phyloP scores from a whole-genome alignment of 495 filamentous ascomycete species.

The Cenococcum geophilum region DNA sequence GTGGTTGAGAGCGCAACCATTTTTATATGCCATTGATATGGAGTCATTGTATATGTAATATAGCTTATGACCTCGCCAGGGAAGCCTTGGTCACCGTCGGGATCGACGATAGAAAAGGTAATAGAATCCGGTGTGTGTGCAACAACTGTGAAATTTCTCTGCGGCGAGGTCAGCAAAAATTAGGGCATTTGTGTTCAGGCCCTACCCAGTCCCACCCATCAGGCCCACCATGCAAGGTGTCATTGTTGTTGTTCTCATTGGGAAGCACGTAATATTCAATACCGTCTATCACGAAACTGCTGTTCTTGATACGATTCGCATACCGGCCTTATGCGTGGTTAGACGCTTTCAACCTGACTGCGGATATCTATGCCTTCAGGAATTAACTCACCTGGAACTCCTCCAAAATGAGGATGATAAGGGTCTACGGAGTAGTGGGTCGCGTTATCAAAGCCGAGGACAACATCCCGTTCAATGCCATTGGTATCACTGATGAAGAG shows the following conservation, averaged over 20 bases:
- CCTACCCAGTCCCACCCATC: conserved; percentile 63
- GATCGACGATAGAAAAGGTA: conserved; percentile 73
- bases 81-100: conserved; percentile 64
- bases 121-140: conserved; percentile 59
- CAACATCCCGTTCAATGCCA: conserved; percentile 56
- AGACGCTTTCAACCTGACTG: background rate
- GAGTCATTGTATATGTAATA: conserved; percentile 59
- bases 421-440: conserved; percentile 60
- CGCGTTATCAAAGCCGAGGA: conserved; percentile 75
- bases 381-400: conserved; percentile 42
- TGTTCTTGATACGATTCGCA: conserved; percentile 83
- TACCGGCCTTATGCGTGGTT: conserved; percentile 54
- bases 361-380: background rate
- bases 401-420: conserved; percentile 68
- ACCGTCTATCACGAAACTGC: conserved; percentile 67
- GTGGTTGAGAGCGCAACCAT: conserved; percentile 38
- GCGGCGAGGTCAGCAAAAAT: conserved; percentile 19
- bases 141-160: conserved; percentile 72
- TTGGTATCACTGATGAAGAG: conserved; percentile 66
- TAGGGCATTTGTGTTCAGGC: background rate
- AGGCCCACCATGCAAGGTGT: conserved; percentile 77
- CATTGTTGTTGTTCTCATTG: conserved; percentile 64
- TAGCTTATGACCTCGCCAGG: conserved; percentile 74
- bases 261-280: conserved; percentile 55
- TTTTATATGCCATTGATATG: conserved; percentile 37